A percentile compares a stretch with the other conserved stretches of the same genome.
These are phyloP conservation scores for Thielaviopsis punctulata DNA, from an alignment of 2,329 filamentous ascomycete species.

Conservation along the genomic window DNA sequence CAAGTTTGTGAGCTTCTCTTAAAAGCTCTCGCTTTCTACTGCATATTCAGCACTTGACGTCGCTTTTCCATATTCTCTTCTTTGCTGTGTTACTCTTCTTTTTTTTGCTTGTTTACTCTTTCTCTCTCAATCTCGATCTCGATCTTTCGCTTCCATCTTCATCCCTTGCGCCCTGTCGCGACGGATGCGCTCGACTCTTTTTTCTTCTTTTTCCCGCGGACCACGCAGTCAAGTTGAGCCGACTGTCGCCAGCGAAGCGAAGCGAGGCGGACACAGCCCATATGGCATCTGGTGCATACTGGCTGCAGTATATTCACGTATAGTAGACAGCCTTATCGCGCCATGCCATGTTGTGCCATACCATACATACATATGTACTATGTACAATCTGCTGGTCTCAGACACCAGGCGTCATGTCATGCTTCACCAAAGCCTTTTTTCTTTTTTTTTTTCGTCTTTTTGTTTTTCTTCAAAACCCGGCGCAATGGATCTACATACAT, in stretches of 20 bases:
- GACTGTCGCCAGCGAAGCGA: not conserved
- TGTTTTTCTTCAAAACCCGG: not conserved
- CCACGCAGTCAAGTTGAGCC: not conserved
- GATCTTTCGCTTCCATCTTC: too few species aligned
- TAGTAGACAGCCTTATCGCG: not conserved
- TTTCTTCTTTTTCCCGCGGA: not conserved
- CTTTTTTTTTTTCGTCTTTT: not conserved
- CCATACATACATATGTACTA: too few species aligned
- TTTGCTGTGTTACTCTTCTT: not conserved
- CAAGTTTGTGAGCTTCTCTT: slow-evolving; percentile 80
- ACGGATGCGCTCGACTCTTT: too few species aligned
- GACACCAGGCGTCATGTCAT: not conserved
- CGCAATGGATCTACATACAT: not conserved
- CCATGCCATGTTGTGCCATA: too few species aligned
- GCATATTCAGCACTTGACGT: too few species aligned
- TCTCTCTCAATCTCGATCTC: not conserved
- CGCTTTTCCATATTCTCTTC: too few species aligned
- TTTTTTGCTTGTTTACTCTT: slow-evolving; percentile 6
- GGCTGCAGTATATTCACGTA: not conserved
- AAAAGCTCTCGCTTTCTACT: slow-evolving; percentile 9
- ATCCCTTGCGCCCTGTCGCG: not conserved
- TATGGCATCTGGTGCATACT: not conserved
- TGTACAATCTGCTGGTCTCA: not conserved
- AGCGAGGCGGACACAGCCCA: not conserved
- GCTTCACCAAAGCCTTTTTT: not conserved